phyloP scores from a whole-genome alignment of 768 basidiomycete species.

The Boletus edulis region DNA sequence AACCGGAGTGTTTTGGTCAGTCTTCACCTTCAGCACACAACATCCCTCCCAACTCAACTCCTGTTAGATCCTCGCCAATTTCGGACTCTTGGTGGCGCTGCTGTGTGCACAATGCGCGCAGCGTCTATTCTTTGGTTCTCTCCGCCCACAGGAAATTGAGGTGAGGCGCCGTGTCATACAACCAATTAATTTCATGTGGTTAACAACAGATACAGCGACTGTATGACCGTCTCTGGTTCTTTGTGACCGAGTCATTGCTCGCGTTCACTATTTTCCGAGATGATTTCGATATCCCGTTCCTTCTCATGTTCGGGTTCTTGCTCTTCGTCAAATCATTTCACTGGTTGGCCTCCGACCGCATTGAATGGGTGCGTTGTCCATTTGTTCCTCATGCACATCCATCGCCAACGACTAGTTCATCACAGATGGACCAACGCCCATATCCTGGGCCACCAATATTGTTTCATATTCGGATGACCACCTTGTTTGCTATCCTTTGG shows the following conservation, averaged over 20 bases:
- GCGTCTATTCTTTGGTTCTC: slow-evolving; percentile 85
- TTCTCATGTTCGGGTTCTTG: slow-evolving; percentile 90
- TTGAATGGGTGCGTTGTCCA: slow-evolving; percentile 81
- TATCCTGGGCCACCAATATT: slow-evolving; percentile 77
- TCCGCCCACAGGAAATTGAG: slow-evolving; percentile 89
- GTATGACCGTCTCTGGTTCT: slow-evolving; percentile 96
- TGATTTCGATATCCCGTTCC: slow-evolving; percentile 91
- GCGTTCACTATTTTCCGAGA: slow-evolving; percentile 98
- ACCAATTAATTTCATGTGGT: neutral
- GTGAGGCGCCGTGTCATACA: slow-evolving; percentile 38
- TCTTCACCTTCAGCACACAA: neutral
- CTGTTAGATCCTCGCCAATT: slow-evolving; percentile 84
- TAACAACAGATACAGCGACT: slow-evolving; percentile 62
- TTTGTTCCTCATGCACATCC: neutral
- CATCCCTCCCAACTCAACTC: neutral
- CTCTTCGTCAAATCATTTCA: slow-evolving; percentile 97
- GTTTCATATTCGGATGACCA: slow-evolving; percentile 84
- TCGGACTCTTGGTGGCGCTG: slow-evolving; percentile 75
- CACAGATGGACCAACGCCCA: slow-evolving; percentile 96
- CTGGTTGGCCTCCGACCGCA: slow-evolving; percentile 92
- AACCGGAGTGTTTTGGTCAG: slow-evolving; percentile 89
- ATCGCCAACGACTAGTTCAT: slow-evolving; percentile 5
- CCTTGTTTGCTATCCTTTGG: slow-evolving; percentile 75
- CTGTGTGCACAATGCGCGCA: slow-evolving; percentile 76
- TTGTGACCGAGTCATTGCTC: slow-evolving; percentile 92